Percentiles rank a stretch among this genome's conserved stretches.
phyloP scores from a whole-genome alignment of 2,329 filamentous ascomycete genomes.

The Ophiostoma piceae region DNA sequence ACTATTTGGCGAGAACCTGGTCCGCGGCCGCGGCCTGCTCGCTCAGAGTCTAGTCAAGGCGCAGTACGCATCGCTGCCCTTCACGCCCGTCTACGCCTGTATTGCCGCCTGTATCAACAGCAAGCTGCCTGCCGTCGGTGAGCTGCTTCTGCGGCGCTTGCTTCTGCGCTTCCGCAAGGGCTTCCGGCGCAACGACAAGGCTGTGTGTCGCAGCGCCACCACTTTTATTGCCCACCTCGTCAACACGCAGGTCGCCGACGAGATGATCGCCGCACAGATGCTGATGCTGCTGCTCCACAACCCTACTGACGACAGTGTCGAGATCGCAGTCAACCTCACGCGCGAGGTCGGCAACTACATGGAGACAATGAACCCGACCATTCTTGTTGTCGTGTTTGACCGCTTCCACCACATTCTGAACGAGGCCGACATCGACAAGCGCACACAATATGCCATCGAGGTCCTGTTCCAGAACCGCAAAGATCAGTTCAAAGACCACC shows the following conservation, averaged over 20 bases:
- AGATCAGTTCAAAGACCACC: constrained; percentile 94
- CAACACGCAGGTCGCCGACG: constrained; percentile 93
- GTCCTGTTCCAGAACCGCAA: constrained; percentile 95
- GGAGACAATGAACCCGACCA: constrained; percentile 88
- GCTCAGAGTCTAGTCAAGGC: constrained; percentile 98
- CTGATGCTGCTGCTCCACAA: constrained; percentile 87
- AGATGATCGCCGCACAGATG: constrained; percentile 89
- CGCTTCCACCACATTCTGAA: constrained; percentile 93
- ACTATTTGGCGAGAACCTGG: constrained; percentile 87
- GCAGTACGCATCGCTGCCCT: constrained; percentile 89
- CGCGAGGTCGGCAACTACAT: constrained; percentile 89
- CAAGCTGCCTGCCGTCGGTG: constrained; percentile 89
- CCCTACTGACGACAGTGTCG: constrained; percentile 93
- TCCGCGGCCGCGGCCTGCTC: constrained; percentile 86
- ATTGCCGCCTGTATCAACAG: constrained; percentile 97
- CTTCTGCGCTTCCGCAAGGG: constrained; percentile 92
- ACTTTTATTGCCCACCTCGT: constrained; percentile 93
- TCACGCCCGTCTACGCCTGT: constrained; percentile 92
- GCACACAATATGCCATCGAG: constrained; percentile 99
- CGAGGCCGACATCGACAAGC: constrained; percentile 94
- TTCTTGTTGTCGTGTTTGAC: constrained; percentile 87
- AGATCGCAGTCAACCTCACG: constrained; percentile 91
- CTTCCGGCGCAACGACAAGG: constrained; percentile 94
- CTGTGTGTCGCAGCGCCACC: constrained; percentile 85
- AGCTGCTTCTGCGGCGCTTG: constrained; percentile 77